phyloP scores from a whole-genome alignment of 352 stramenopile genomes.

The Phytophthora nicotianae region DNA sequence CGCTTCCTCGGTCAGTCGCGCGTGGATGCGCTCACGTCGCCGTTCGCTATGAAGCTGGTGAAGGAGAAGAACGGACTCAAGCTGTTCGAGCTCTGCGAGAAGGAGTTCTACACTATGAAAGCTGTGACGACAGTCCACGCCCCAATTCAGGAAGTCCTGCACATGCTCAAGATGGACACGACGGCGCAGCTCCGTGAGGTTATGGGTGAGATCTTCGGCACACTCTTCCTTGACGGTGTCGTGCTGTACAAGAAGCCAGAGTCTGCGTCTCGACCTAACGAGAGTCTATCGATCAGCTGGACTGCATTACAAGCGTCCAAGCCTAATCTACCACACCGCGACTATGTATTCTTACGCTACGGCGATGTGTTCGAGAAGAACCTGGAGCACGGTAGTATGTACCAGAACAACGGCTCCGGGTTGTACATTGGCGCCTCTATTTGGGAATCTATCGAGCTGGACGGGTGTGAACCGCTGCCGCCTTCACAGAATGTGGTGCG shows the following conservation, averaged over 20 bases:
- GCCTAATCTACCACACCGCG: constrained; percentile 80
- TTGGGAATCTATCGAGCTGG: constrained; percentile 87
- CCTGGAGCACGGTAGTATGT: constrained; percentile 58
- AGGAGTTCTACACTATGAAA: constrained; percentile 90
- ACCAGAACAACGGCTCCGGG: constrained; percentile 65
- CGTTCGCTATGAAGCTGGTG: constrained; percentile 80
- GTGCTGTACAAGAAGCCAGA: constrained; percentile 72
- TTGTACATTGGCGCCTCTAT: constrained; percentile 77
- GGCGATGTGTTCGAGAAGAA: constrained; percentile 80
- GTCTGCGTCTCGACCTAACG: constrained; percentile 54
- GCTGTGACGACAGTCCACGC: constrained; percentile 73
- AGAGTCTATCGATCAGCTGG: constrained; percentile 82
- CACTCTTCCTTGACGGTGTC: constrained; percentile 82
- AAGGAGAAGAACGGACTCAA: constrained; percentile 76
- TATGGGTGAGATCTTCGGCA: constrained; percentile 87
- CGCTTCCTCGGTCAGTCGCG: constrained; percentile 84
- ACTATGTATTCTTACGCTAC: constrained; percentile 90
- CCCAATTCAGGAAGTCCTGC: constrained; percentile 81
- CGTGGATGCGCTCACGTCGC: constrained; percentile 77
- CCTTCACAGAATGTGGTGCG: constrained; percentile 82
- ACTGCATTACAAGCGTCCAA: constrained; percentile 83
- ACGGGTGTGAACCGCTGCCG: constrained; percentile 73
- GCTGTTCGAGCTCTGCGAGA: constrained; percentile 79
- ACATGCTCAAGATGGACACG: constrained; percentile 75
- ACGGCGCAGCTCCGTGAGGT: constrained; percentile 67